phyloP scores from a whole-genome alignment of 805 yeast genomes.

The Soucietia sequanensis region DNA sequence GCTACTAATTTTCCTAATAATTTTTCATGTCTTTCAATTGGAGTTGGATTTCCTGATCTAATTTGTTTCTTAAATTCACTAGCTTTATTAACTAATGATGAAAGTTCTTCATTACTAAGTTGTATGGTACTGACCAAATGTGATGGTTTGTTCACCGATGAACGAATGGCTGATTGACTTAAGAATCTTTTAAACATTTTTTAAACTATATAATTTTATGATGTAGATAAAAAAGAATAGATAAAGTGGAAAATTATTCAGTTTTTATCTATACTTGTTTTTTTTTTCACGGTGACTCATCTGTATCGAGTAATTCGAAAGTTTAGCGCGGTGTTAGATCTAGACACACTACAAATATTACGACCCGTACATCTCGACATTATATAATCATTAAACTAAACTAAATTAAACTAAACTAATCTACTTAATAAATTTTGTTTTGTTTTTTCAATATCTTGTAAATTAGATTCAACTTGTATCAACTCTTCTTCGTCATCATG shows the following conservation, averaged over 20 bases:
- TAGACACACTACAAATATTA: constrained; percentile 1
- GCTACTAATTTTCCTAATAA: constrained; percentile 82
- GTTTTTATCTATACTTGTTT: too few species aligned
- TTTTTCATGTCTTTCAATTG: constrained; percentile 44
- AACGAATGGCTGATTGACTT: too few species aligned
- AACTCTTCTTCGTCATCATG: background rate
- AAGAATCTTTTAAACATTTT: constrained; percentile 7
- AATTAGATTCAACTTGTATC: background rate
- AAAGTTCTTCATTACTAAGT: constrained; percentile 68
- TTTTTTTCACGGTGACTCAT: constrained; percentile 16
- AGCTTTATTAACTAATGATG: constrained; percentile 71
- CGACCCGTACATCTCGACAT: background rate
- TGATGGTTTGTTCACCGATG: constrained; percentile 37
- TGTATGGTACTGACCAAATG: constrained; percentile 85
- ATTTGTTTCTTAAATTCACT: constrained; percentile 61
- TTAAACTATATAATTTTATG: constrained; percentile 1
- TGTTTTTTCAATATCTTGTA: background rate
- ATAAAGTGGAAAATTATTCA: constrained; percentile 4
- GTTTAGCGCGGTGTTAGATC: constrained; percentile 19
- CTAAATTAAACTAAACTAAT: too few species aligned
- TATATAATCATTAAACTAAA: too few species aligned
- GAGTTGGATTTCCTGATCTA: constrained; percentile 47
- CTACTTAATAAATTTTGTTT: too few species aligned
- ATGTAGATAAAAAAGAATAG: constrained; percentile 4
- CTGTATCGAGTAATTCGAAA: constrained; percentile 13